Evolutionary conservation across 257 asterid genomes (phyloP).

Genomic region (Solanum etuberosum): DNA sequence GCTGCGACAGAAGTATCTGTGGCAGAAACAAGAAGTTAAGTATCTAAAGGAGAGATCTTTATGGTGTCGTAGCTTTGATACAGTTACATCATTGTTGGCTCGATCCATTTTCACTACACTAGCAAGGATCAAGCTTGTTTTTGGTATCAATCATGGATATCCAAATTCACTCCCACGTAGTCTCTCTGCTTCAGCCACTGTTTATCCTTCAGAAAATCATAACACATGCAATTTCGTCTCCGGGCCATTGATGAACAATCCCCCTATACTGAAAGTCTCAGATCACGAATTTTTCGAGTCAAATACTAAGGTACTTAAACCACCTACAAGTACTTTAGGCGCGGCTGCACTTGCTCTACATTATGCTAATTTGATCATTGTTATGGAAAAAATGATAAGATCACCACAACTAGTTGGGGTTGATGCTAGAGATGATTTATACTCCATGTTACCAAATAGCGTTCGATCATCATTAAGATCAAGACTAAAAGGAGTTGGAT

Average conservation of each 20-base stretch:
- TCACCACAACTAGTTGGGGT: slow-evolving; percentile 82
- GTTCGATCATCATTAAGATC: slow-evolving; percentile 45
- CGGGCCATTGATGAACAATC: slow-evolving; percentile 46
- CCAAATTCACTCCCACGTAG: slow-evolving; percentile 60
- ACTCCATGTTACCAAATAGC: slow-evolving; percentile 66
- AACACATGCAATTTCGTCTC: slow-evolving; percentile 29
- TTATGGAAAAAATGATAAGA: slow-evolving; percentile 80
- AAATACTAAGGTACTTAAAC: slow-evolving; percentile 42
- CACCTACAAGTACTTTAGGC: slow-evolving; percentile 58
- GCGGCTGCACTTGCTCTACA: slow-evolving; percentile 79
- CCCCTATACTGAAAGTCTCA: slow-evolving; percentile 1
- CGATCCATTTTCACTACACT: slow-evolving; percentile 56
- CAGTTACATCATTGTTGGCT: slow-evolving; percentile 46
- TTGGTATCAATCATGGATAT: slow-evolving; percentile 40
- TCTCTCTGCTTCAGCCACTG: slow-evolving; percentile 72
- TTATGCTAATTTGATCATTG: slow-evolving; percentile 71
- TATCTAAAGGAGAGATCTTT: slow-evolving; percentile 63
- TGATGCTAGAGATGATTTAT: slow-evolving; percentile 85
- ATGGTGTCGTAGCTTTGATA: slow-evolving; percentile 75
- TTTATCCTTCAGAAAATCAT: slow-evolving; percentile 63
- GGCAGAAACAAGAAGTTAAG: slow-evolving; percentile 76
- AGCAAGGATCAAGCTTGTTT: slow-evolving; percentile 69
- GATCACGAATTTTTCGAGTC: slow-evolving; percentile 29
- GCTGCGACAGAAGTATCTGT: slow-evolving; percentile 54
- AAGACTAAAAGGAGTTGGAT: slow-evolving; percentile 66